These are phyloP conservation scores for Cornus controversa DNA, from an alignment of 148 eudicot species.

Conservation along the genomic window DNA sequence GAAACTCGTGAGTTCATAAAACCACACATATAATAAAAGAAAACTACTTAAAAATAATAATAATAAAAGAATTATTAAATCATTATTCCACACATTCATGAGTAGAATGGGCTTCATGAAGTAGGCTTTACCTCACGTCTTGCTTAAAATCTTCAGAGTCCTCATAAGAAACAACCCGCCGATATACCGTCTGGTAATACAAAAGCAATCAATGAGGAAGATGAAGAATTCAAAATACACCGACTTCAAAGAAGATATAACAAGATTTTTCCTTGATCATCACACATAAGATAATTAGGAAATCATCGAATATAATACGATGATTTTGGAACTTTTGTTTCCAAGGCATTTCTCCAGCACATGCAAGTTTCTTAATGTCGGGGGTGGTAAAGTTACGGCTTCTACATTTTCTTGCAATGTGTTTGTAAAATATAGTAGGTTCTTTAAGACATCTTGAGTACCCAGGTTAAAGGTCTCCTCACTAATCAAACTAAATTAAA, in stretches of 20 bases:
- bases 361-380: not conserved
- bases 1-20: too few species aligned
- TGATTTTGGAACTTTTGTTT: not conserved
- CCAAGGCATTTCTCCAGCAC: not conserved
- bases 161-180: slow-evolving; percentile 73
- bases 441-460: not conserved
- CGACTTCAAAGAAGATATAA: not conserved
- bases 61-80: not conserved
- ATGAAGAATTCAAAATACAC: not conserved
- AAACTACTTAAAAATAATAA: too few species aligned
- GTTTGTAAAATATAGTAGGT: too few species aligned
- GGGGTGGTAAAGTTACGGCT: not conserved
- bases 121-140: slow-evolving; percentile 61
- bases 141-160: slow-evolving; percentile 66
- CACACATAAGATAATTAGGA: not conserved
- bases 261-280: not conserved
- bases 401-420: not conserved
- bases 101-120: not conserved
- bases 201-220: slow-evolving; percentile 10
- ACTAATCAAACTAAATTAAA: not conserved
- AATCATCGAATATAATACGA: not conserved
- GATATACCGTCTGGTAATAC: slow-evolving; percentile 59
- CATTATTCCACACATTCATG: not conserved
- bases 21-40: not conserved
- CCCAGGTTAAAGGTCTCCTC: not conserved